Conservation (phyloP, 148 eudicot species). For the Silene conica region DNA sequence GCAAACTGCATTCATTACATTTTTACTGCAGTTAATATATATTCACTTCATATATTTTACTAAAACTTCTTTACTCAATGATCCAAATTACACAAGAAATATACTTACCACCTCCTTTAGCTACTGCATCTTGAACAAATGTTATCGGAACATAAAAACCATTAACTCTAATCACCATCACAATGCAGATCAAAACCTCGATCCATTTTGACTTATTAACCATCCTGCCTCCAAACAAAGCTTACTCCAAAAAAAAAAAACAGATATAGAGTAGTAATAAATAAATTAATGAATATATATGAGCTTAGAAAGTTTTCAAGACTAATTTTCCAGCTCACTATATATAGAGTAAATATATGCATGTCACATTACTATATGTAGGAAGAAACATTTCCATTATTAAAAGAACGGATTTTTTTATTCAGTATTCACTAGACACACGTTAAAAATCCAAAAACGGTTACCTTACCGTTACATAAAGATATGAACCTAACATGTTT, state of each 20-base stretch:
- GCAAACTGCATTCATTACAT: constrained; percentile 46
- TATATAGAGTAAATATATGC: too few species aligned
- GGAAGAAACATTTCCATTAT: background rate
- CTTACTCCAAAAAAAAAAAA: too few species aligned
- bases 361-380: too few species aligned
- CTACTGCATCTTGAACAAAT: constrained; percentile 60
- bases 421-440: background rate
- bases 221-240: constrained; percentile 27
- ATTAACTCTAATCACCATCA: constrained; percentile 39
- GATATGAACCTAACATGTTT: too few species aligned
- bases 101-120: constrained; percentile 75
- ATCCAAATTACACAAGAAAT: background rate
- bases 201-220: constrained; percentile 29
- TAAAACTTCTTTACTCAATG: background rate
- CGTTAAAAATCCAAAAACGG: too few species aligned
- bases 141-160: constrained; percentile 52
- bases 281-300: too few species aligned
- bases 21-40: background rate
- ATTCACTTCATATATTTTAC: background rate
- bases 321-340: too few species aligned
- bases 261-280: background rate
- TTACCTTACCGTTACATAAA: too few species aligned
- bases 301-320: too few species aligned
- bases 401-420: too few species aligned
- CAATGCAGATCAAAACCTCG: constrained; percentile 23